A percentile compares a stretch with the other conserved stretches of the same genome.
Conservation (phyloP, 805 yeast species). For the Saccharomycopsis sp. region DNA sequence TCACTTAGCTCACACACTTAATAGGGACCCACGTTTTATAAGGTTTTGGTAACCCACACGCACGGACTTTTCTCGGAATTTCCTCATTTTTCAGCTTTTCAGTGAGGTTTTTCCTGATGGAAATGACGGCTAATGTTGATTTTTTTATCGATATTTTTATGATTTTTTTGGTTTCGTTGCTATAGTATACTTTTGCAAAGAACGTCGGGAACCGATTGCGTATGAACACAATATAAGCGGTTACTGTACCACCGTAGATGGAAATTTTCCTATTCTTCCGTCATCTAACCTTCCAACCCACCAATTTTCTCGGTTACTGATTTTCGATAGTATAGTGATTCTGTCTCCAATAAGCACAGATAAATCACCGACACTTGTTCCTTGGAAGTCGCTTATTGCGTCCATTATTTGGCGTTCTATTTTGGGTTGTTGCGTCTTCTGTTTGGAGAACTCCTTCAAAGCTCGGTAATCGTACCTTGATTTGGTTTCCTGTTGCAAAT, state of each 20-base stretch:
- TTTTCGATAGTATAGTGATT: slow-evolving; percentile 9
- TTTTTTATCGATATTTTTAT: too few species aligned
- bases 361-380: slow-evolving; percentile 13
- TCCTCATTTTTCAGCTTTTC: background rate
- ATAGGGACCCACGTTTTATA: background rate
- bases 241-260: background rate
- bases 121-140: too few species aligned
- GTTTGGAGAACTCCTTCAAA: background rate
- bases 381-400: slow-evolving; percentile 4
- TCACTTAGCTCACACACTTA: background rate
- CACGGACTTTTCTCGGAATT: background rate
- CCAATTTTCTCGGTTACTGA: slow-evolving; percentile 7
- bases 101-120: background rate
- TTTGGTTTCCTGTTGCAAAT: slow-evolving; percentile 5
- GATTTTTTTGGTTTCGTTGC: too few species aligned
- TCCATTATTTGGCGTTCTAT: background rate
- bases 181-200: too few species aligned
- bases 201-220: background rate
- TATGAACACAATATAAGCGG: too few species aligned
- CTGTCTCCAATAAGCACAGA: slow-evolving; percentile 13
- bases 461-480: slow-evolving; percentile 5
- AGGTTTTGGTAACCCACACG: background rate
- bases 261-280: slow-evolving; percentile 19
- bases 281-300: slow-evolving; percentile 17
- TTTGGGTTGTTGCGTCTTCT: background rate